Evolutionary conservation across 2,329 filamentous ascomycete species (phyloP).

Genomic region (Colletotrichum orchidophilum): DNA sequence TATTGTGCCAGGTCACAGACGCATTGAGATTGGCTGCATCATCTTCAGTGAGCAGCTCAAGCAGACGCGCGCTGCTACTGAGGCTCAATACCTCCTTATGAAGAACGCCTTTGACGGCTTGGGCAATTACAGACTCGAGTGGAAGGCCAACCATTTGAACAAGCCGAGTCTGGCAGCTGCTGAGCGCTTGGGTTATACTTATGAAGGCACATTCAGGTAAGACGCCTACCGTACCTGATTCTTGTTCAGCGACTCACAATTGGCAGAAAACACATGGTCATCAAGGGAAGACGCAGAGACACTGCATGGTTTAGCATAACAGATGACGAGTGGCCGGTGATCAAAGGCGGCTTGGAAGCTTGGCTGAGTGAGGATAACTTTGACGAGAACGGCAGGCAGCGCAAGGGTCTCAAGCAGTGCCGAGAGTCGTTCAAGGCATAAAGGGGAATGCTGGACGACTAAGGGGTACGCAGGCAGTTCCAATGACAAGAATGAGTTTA

Average conservation of each 20-base stretch:
- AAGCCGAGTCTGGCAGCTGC: constrained; percentile 63
- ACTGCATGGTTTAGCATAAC: constrained; percentile 69
- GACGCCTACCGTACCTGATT: not conserved
- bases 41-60: constrained; percentile 60
- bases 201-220: constrained; percentile 66
- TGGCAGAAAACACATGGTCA: constrained; percentile 63
- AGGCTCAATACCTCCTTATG: constrained; percentile 66
- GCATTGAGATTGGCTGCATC: constrained; percentile 67
- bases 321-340: constrained; percentile 65
- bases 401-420: constrained; percentile 51
- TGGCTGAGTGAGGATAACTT: constrained; percentile 68
- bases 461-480: no score
- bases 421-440: constrained; percentile 25
- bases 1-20: constrained; percentile 56
- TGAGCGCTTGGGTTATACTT: constrained; percentile 64
- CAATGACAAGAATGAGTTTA: no score
- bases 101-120: constrained; percentile 62
- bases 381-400: constrained; percentile 62
- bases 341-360: constrained; percentile 56
- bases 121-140: constrained; percentile 67
- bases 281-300: constrained; percentile 65
- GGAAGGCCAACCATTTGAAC: constrained; percentile 71
- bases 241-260: not conserved
- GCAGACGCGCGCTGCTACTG: constrained; percentile 64
- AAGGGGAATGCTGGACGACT: not conserved